Conservation (phyloP, 345 rosid species). For the Litchi chinensis region DNA sequence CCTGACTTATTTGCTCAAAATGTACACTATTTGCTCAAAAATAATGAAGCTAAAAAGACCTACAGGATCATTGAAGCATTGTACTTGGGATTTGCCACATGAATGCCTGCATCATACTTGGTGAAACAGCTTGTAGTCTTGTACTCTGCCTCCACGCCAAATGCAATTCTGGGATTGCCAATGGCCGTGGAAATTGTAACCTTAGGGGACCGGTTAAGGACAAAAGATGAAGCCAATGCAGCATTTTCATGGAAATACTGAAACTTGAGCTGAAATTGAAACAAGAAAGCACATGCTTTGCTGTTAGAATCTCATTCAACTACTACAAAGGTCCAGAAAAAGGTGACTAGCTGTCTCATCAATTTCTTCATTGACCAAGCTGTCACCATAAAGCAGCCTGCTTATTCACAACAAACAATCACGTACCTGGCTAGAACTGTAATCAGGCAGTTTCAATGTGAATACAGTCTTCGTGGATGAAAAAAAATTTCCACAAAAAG, state of each 20-base stretch:
- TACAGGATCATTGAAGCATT: constrained; percentile 25
- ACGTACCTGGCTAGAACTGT: constrained; percentile 16
- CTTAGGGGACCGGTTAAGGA: constrained; percentile 19
- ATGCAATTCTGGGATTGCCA: constrained; percentile 17
- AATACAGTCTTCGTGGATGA: constrained; percentile 3
- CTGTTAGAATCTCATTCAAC: neutral
- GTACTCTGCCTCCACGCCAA: constrained; percentile 21
- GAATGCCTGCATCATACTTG: constrained; percentile 17
- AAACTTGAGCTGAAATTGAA: constrained; percentile 13
- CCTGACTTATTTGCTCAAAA: too few relatives aligned
- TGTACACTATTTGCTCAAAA: too few relatives aligned
- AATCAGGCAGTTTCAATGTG: constrained; percentile 10
- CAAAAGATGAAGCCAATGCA: constrained; percentile 11
- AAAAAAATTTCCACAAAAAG: neutral
- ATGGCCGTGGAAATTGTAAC: constrained; percentile 17
- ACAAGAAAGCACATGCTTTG: neutral
- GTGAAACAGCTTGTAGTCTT: constrained; percentile 11
- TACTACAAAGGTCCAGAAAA: neutral
- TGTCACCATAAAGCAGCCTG: too few relatives aligned
- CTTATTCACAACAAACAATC: too few relatives aligned
- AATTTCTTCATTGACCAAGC: neutral
- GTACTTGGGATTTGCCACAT: neutral
- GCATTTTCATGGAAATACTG: constrained; percentile 13
- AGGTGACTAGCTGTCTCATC: neutral
- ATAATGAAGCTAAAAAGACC: neutral